Evolutionary conservation across 805 yeast species (phyloP), one percentile per base, ranked within the genome.

Genomic region (Yamadazyma olivae): DNA sequence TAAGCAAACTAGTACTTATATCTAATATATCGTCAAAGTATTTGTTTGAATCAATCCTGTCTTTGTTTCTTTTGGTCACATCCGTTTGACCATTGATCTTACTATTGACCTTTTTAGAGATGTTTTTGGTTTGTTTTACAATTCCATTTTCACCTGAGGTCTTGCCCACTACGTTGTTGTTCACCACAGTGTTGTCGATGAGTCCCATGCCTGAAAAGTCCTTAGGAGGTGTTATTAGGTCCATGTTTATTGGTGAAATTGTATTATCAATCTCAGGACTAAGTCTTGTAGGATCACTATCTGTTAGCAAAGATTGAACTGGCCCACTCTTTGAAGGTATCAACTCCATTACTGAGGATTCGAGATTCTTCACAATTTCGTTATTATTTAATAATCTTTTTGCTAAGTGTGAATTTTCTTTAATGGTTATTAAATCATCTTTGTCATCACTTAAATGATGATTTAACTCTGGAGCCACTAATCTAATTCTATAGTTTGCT

Each of bases 21-120:
- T 45, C 45, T 32, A 60, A 47, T 14, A 62, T 57, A 33, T 57
- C 61, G 38, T 59, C 59, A 17, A 61, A 53, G 30, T 56, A 56
- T 36, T 53, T 53, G 33, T 52, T 49, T 22, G 53, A 43, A 17
- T 42, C 38, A 13, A 17, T 26, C 15, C 18, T 14, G n/a, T 10
- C 23, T 20, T 10, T 10, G 10, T 20, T 20, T n/a, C n/a, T n/a
- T n/a, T n/a, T n/a, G n/a, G n/a, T n/a, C n/a, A n/a, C n/a, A n/a
- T n/a, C n/a, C 7, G 7, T 20, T 10, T 20, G 23, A 7, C 23
- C 23, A 9, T 21, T 21, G 24, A 12, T 9, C 24, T 21, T 21
- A 9, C 12, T 21, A 21, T 12, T 21, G 24, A 12, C 24, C 12
- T 21, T 21, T 9, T 21, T 12, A n/a, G n/a, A n/a, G n/a, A n/a